Evolutionary conservation across 169 alveolate species (phyloP).

Genomic region (Cryptosporidium meleagridis): DNA sequence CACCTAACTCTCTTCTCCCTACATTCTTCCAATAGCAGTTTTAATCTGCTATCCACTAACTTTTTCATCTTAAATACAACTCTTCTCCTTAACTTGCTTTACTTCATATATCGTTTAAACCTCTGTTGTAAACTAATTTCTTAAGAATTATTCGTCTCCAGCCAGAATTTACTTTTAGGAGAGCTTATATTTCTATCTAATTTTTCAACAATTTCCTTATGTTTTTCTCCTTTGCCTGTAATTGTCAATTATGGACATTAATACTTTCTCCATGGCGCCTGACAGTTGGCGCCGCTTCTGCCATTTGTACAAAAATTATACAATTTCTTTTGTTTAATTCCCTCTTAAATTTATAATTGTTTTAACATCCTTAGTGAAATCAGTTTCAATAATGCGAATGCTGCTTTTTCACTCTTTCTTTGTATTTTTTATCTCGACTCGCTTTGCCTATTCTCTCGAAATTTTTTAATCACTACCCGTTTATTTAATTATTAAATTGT

Average conservation of each 20-base stretch:
- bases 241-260: constrained; percentile 40
- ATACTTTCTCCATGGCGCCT: not conserved
- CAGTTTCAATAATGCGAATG: too few relatives aligned
- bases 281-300: not conserved
- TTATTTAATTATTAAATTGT: not conserved
- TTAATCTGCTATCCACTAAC: constrained; percentile 95
- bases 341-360: too few relatives aligned
- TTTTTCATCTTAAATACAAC: constrained; percentile 87
- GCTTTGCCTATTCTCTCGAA: not conserved
- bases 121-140: not conserved
- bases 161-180: not conserved
- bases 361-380: too few relatives aligned
- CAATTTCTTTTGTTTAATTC: too few relatives aligned
- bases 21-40: constrained; percentile 93
- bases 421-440: too few relatives aligned
- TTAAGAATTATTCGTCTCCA: not conserved
- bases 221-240: not conserved
- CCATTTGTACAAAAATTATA: not conserved
- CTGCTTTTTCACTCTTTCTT: too few relatives aligned
- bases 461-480: not conserved
- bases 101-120: not conserved
- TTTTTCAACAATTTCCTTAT: not conserved
- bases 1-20: constrained; percentile 91
- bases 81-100: not conserved
- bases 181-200: not conserved